Evolutionary conservation across 768 basidiomycete genomes (phyloP).

Genomic region (Phylloporus arenicola): DNA sequence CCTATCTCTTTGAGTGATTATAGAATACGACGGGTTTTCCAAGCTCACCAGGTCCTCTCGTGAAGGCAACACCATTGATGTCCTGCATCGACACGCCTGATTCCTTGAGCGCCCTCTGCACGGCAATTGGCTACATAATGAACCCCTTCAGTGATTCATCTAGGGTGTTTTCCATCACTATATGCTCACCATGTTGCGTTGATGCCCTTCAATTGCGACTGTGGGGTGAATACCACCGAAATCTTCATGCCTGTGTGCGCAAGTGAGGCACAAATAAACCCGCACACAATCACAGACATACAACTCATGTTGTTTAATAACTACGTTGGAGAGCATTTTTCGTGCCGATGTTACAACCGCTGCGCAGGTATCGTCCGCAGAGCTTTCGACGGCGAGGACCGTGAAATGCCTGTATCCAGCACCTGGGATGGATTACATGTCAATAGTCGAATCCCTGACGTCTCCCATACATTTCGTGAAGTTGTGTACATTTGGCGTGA

Average conservation of each 20-base stretch:
- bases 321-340: constrained; percentile 75
- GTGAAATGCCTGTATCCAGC: constrained; percentile 38
- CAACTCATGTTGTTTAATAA: constrained; percentile 66
- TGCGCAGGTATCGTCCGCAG: constrained; percentile 92
- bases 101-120: constrained; percentile 60
- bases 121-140: constrained; percentile 59
- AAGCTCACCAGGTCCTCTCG: constrained; percentile 70
- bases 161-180: background rate
- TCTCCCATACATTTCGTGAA: background rate
- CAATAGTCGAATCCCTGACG: background rate
- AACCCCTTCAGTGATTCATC: background rate
- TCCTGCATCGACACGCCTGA: constrained; percentile 55
- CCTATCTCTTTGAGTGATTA: constrained; percentile 36
- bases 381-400: constrained; percentile 76
- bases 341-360: constrained; percentile 73
- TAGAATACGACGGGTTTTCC: background rate
- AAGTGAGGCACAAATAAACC: background rate
- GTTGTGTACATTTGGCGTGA: background rate
- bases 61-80: constrained; percentile 86
- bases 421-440: background rate
- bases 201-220: constrained; percentile 74
- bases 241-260: constrained; percentile 19
- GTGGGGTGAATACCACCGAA: constrained; percentile 73
- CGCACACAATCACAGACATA: background rate
- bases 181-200: constrained; percentile 61